A percentile compares a stretch with the other conserved stretches of the same genome.
Evolutionary conservation across 2,329 filamentous ascomycete species (phyloP).

Genomic region (Neodidymelliopsis sp.): DNA sequence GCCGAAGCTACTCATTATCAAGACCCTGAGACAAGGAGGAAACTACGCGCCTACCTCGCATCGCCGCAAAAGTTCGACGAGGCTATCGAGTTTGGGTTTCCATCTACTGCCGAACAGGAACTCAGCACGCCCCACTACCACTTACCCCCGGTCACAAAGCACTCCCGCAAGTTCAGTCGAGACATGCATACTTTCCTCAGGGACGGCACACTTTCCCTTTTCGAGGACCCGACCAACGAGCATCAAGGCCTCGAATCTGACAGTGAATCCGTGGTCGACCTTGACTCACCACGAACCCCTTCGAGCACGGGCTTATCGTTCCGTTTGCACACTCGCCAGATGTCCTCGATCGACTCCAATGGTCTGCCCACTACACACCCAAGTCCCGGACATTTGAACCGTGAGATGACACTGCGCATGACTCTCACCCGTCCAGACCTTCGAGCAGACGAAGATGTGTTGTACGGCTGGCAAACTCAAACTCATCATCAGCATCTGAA

Average conservation of each 20-base stretch:
- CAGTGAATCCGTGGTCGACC: slow-evolving; percentile 42
- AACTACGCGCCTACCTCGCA: slow-evolving; percentile 83
- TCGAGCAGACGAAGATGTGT: slow-evolving; percentile 73
- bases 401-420: slow-evolving; percentile 97
- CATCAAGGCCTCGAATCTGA: slow-evolving; percentile 45
- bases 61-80: slow-evolving; percentile 97
- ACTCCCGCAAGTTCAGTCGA: slow-evolving; percentile 55
- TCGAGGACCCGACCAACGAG: slow-evolving; percentile 43
- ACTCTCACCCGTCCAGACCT: slow-evolving; percentile 91
- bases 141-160: slow-evolving; percentile 45
- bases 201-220: slow-evolving; percentile 61
- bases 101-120: slow-evolving; percentile 57
- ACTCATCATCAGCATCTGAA: slow-evolving; percentile 9
- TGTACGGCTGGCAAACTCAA: slow-evolving; percentile 70
- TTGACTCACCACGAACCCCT: slow-evolving; percentile 49
- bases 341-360: slow-evolving; percentile 43
- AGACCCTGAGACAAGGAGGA: slow-evolving; percentile 86
- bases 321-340: slow-evolving; percentile 39
- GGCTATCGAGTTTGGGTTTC: slow-evolving; percentile 92
- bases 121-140: slow-evolving; percentile 33
- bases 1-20: slow-evolving; percentile 82
- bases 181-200: slow-evolving; percentile 65
- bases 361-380: slow-evolving; percentile 34
- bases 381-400: slow-evolving; percentile 53
- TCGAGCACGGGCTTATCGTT: slow-evolving; percentile 46